phyloP scores from a whole-genome alignment of 2,329 filamentous ascomycete species.

The Colletotrichum lupini region DNA sequence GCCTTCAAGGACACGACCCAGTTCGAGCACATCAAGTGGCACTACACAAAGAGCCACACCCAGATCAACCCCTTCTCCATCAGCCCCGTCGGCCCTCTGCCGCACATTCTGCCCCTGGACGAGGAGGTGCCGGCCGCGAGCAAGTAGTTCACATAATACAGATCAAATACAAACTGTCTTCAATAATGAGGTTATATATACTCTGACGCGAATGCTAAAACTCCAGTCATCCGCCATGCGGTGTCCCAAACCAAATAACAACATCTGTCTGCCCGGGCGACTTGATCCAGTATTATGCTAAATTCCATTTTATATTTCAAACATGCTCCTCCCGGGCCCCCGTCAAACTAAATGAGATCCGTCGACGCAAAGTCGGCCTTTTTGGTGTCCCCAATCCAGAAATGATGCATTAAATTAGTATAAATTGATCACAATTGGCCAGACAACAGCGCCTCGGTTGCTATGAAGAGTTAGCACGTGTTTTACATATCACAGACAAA shows the following conservation, averaged over 20 bases:
- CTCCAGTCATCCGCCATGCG: background rate
- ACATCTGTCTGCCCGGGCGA: background rate
- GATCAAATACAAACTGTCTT: no score
- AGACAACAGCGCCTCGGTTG: slow-evolving; percentile 82
- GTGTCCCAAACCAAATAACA: background rate
- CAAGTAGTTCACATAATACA: background rate
- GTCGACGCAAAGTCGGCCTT: slow-evolving; percentile 2
- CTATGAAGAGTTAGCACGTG: slow-evolving; percentile 50
- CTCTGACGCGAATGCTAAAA: background rate
- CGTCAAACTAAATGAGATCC: background rate
- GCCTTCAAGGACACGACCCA: slow-evolving; percentile 87
- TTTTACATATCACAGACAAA: background rate
- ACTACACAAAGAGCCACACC: slow-evolving; percentile 70
- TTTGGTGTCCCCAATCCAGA: slow-evolving; percentile 15
- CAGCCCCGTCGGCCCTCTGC: slow-evolving; percentile 85
- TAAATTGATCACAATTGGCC: slow-evolving; percentile 71
- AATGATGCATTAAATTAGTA: slow-evolving; percentile 30
- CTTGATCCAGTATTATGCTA: slow-evolving; percentile 28
- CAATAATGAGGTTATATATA: background rate
- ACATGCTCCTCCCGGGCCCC: background rate
- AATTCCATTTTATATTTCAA: slow-evolving; percentile 17
- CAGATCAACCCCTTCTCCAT: slow-evolving; percentile 79
- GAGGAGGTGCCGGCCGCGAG: slow-evolving; percentile 77
- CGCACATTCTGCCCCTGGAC: slow-evolving; percentile 80
- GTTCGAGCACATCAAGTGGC: slow-evolving; percentile 94